Percentiles rank a stretch among this genome's conserved stretches.
These are phyloP conservation scores for Lyophyllum decastes DNA, from an alignment of 768 basidiomycete species.

Conservation along the genomic window DNA sequence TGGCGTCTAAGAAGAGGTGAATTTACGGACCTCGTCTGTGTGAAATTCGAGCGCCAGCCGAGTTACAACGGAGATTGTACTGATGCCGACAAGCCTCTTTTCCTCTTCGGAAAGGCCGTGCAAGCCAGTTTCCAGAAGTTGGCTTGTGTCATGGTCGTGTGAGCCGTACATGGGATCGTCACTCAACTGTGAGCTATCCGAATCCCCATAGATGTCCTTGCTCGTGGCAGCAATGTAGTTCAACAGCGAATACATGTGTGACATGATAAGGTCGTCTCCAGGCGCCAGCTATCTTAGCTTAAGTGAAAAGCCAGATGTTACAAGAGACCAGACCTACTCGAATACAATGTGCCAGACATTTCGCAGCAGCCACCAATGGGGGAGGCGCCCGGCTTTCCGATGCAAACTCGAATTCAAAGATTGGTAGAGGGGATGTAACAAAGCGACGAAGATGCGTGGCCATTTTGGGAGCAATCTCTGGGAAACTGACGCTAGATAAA, in stretches of 20 bases:
- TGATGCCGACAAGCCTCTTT: conserved; percentile 81
- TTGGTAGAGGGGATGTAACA: conserved; percentile 82
- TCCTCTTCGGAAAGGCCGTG: conserved; percentile 80
- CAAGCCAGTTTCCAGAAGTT: conserved; percentile 64
- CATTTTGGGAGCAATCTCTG: conserved; percentile 73
- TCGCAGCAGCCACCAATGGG: conserved; percentile 82
- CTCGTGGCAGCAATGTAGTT: conserved; percentile 88
- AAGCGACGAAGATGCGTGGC: conserved; percentile 82
- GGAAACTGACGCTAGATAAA: conserved; percentile 56
- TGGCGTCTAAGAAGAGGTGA: background rate
- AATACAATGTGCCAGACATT: conserved; percentile 88
- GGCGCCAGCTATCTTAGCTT: conserved; percentile 65
- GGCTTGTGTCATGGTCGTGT: conserved; percentile 50
- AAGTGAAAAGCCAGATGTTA: background rate
- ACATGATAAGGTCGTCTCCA: conserved; percentile 88
- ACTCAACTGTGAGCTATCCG: conserved; percentile 41
- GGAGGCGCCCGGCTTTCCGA: conserved; percentile 74
- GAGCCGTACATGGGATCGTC: conserved; percentile 42
- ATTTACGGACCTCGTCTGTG: conserved; percentile 67
- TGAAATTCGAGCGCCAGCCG: conserved; percentile 85
- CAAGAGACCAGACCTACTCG: conserved; percentile 51
- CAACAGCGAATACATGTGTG: conserved; percentile 94
- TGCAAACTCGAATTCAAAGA: conserved; percentile 86
- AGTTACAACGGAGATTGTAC: conserved; percentile 90
- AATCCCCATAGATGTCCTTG: conserved; percentile 67